Conservation (phyloP, 768 basidiomycete species). For the Rhodocollybia butyracea region DNA sequence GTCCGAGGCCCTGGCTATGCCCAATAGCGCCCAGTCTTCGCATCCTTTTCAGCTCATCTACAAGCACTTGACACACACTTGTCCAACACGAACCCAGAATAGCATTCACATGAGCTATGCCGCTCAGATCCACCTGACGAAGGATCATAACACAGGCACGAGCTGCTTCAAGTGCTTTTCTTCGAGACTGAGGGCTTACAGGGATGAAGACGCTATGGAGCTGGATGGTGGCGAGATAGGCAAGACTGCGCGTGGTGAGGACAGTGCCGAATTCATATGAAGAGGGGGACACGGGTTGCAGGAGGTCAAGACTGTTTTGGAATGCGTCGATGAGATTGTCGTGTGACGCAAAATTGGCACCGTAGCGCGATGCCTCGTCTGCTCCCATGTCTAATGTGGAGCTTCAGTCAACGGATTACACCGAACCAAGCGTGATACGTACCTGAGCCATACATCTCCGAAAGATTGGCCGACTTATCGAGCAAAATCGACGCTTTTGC, state of each 20-base stretch:
- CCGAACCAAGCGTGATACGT: too few relatives aligned
- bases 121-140: slow-evolving; percentile 2
- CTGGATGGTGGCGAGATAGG: slow-evolving; percentile 19
- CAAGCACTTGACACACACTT: slow-evolving; percentile 4
- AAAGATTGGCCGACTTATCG: slow-evolving; percentile 16
- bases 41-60: neutral
- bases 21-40: neutral
- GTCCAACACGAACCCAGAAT: slow-evolving; percentile 9
- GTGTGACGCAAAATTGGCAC: slow-evolving; percentile 19
- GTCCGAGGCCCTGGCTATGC: neutral
- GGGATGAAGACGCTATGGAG: slow-evolving; percentile 13
- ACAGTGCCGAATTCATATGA: slow-evolving; percentile 12
- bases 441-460: slow-evolving; percentile 17
- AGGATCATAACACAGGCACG: slow-evolving; percentile 2
- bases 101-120: slow-evolving; percentile 5
- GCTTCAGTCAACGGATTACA: too few relatives aligned
- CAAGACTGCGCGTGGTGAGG: slow-evolving; percentile 23
- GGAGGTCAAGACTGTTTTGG: slow-evolving; percentile 8
- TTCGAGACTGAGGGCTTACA: slow-evolving; percentile 10
- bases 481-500: slow-evolving; percentile 17
- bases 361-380: slow-evolving; percentile 20
- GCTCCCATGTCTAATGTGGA: slow-evolving; percentile 21
- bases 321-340: slow-evolving; percentile 23
- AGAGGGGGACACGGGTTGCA: slow-evolving; percentile 5
- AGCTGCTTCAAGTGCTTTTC: slow-evolving; percentile 1